Evolutionary conservation across 192 early-diverging fungal genomes (phyloP), one percentile per base, ranked within the genome.

Genomic region (Coemansia sp.): DNA sequence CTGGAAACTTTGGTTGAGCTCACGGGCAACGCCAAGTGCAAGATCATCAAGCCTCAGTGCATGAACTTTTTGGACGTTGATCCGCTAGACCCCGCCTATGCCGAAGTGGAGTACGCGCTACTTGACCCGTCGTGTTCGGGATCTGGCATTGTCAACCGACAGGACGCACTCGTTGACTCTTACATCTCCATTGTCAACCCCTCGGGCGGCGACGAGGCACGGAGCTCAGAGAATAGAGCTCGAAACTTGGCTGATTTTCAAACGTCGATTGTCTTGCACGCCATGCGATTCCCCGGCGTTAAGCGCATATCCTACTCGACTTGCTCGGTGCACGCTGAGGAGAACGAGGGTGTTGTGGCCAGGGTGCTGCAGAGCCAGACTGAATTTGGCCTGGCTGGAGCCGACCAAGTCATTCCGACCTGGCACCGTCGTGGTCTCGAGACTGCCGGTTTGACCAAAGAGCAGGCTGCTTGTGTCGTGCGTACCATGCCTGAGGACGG

Each of bases 111-210:
- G 63, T 93, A 93, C 79, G 91, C 96, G 46, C 79, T 99, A 36
- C 74, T 99, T 41, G 97, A 99, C 84, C 97, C 97, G 14, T 94
- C 92, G 11, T 99, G 97, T 73, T 95, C 93, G 11, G 97, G 97
- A 7, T 95, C 93, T 11, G 97, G 97, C 0, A 98, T 99, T 36
- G 89, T 95, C 60, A 89, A 89, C 56, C 85, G 97, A 41, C 73
- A 95, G 72, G 97, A 99, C 67, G 85, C 90, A 59, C 79, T 97
- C 6, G 84, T 96, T 0, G 91, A 96, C 74, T 54, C 64, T 16
- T 77, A 71, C 59, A 73, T 75, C 42, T 51, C 70, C 36, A 29
- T 63, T 27, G 75, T 79, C n/a, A 76, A 79, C 33, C 77, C 72
- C 37, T 29, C 61, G 19, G 66, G 67, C 35, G 19, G 45, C 44